Conservation (phyloP, 768 basidiomycete species). For the Agaricus blazei region DNA sequence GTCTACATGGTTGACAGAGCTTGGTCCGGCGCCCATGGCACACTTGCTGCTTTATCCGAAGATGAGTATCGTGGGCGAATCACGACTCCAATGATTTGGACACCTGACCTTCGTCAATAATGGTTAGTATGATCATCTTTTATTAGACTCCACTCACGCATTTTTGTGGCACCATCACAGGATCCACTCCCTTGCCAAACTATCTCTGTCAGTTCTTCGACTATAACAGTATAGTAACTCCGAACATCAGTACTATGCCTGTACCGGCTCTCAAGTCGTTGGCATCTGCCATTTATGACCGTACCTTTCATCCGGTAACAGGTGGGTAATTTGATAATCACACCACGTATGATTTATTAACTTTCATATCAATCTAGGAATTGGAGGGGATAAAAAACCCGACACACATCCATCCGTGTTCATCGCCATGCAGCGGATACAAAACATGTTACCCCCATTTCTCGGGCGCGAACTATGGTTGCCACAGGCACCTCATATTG, state of each 20-base stretch:
- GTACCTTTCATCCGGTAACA: conserved; percentile 33
- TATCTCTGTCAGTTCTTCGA: conserved; percentile 24
- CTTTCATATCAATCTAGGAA: not conserved
- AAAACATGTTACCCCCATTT: conserved; percentile 32
- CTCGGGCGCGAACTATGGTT: conserved; percentile 27
- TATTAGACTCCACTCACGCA: conserved; percentile 1
- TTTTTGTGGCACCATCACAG: not conserved
- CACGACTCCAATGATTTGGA: conserved; percentile 41
- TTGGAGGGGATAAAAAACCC: conserved; percentile 18
- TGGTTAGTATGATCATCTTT: conserved; percentile 14
- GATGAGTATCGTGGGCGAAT: conserved; percentile 43
- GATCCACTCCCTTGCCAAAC: conserved; percentile 13
- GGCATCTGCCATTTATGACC: conserved; percentile 49
- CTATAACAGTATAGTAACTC: conserved; percentile 16
- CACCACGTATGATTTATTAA: not conserved
- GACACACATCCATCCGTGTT: conserved; percentile 37
- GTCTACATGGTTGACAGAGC: conserved; percentile 57
- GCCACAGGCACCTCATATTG: conserved; percentile 27
- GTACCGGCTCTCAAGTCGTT: conserved; percentile 43
- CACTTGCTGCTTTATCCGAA: conserved; percentile 49
- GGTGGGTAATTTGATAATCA: not conserved
- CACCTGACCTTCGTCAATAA: conserved; percentile 23
- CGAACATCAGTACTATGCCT: conserved; percentile 15
- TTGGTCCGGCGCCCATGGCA: conserved; percentile 51
- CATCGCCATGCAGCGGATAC: conserved; percentile 41